Base-by-base conservation (phyloP, 2,329 filamentous ascomycete genomes). In the Onygenales sp. region DNA sequence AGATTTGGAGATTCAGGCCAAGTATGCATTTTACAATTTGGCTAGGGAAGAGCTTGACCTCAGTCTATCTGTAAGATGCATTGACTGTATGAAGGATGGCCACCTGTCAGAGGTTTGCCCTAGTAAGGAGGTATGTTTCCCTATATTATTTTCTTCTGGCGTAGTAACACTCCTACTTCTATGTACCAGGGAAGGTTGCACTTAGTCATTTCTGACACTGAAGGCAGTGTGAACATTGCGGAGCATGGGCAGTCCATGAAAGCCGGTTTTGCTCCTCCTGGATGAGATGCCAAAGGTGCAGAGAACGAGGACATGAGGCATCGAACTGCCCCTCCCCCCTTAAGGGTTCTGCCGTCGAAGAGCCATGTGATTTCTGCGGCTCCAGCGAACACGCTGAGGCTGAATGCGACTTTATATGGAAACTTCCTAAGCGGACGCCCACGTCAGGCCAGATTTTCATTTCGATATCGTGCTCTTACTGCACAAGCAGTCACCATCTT, bases 321-420 rank as follows among this genome's bases (percentile, higher is more conserved):
- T 59, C 66, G 1, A 59, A 68, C 6, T 88, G 85, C 62, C 61
- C 67, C 2, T 81, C 85, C 57, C 81, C 81, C 56, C 72, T 86
- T 13, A 76, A 76, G 56, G 74, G 74, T 13, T 81, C 84, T 52
- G 74, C 75, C 31, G 53, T 58, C n/a, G 69, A 73, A 21, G 69
- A 77, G 46, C 75, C 77, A 2, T 89, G 86, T 63, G 79, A 80
- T 9, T 71, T 82, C 36, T 89, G 86, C 65, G 70, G 70, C 40
- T 75, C 75, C 6, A 58, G 62, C 2, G 71, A 76, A 7, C 86
- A 89, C 60, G 59, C 76, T 7, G 85, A 88, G 62, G 63, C 71
- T 10, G 68, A 77, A 2, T 88, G 86, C 64, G 75, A 78, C 51
- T 70, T 75, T 47, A 69, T 84, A 27, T 88, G 83, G 83, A 70